Percentiles rank a stretch among this genome's conserved stretches.
Conservation (phyloP, 495 filamentous ascomycete genomes). For the Xylaria castorea region DNA sequence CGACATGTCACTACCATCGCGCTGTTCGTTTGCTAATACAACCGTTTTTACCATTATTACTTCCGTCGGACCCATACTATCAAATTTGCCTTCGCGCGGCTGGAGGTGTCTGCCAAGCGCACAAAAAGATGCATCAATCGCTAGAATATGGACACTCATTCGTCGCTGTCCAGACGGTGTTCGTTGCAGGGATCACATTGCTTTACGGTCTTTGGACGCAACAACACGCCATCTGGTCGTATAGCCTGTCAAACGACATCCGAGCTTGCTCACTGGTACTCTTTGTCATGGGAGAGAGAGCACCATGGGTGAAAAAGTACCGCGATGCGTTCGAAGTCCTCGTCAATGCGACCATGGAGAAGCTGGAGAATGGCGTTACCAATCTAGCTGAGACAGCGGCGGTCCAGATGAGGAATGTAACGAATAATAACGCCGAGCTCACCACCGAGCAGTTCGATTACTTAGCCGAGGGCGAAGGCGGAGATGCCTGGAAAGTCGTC, state of each 20-base stretch:
- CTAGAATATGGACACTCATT: constrained; percentile 60
- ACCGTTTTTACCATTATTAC: constrained; percentile 58
- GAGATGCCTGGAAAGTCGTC: constrained; percentile 31
- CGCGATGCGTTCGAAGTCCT: constrained; percentile 61
- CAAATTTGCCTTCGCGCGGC: constrained; percentile 58
- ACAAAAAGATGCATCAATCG: constrained; percentile 60
- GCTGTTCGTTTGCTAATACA: constrained; percentile 60
- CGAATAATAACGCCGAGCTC: constrained; percentile 19
- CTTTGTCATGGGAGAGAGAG: constrained; percentile 62
- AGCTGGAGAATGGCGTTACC: constrained; percentile 38
- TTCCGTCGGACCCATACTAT: constrained; percentile 57
- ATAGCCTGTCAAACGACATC: constrained; percentile 61
- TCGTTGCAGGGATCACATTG: constrained; percentile 61
- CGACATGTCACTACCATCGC: constrained; percentile 59
- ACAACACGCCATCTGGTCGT: constrained; percentile 57
- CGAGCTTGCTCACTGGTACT: constrained; percentile 61
- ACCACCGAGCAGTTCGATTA: constrained; percentile 18
- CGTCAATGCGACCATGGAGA: constrained; percentile 62
- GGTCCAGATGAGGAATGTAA: constrained; percentile 20
- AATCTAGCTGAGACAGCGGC: constrained; percentile 28
- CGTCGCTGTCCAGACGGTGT: constrained; percentile 62
- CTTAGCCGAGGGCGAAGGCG: constrained; percentile 22
- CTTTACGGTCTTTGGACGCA: constrained; percentile 58
- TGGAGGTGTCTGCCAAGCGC: constrained; percentile 60
- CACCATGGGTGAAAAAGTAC: constrained; percentile 60